phyloP scores from a whole-genome alignment of 108 stramenopile species.

The Phaeodactylum tricornutum region DNA sequence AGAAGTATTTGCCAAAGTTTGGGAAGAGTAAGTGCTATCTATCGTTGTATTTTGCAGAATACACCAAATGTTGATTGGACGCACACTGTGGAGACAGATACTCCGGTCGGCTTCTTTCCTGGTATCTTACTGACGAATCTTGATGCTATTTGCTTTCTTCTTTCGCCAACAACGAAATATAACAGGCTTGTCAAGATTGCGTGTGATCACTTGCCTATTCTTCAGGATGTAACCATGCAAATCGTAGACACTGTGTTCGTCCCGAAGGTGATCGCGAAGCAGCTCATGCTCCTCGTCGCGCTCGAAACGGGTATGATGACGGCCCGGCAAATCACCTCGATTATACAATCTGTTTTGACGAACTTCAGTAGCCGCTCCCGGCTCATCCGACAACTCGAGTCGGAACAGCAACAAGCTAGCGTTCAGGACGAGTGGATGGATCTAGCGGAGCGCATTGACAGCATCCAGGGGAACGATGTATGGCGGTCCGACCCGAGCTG shows the following conservation, averaged over 20 bases:
- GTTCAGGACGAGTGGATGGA: constrained; percentile 86
- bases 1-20: too few species aligned
- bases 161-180: too few species aligned
- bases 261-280: constrained; percentile 53
- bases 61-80: too few species aligned
- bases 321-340: constrained; percentile 41
- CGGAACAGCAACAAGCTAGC: constrained; percentile 35
- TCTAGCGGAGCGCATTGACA: constrained; percentile 76
- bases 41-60: too few species aligned
- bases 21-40: too few species aligned
- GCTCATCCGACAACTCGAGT: constrained; percentile 53
- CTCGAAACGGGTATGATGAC: constrained; percentile 76
- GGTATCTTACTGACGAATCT: too few species aligned
- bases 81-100: too few species aligned
- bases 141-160: too few species aligned
- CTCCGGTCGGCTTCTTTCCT: too few species aligned
- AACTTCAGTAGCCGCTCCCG: constrained; percentile 64
- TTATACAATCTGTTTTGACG: constrained; percentile 37
- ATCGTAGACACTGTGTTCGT: constrained; percentile 63
- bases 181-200: too few species aligned
- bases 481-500: constrained; percentile 72
- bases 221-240: constrained; percentile 37
- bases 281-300: constrained; percentile 52
- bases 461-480: constrained; percentile 70
- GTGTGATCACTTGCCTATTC: background rate